Evolutionary conservation across 2,329 filamentous ascomycete species (phyloP), one percentile per base, ranked within the genome.

Genomic region (Alternaria gaisen): DNA sequence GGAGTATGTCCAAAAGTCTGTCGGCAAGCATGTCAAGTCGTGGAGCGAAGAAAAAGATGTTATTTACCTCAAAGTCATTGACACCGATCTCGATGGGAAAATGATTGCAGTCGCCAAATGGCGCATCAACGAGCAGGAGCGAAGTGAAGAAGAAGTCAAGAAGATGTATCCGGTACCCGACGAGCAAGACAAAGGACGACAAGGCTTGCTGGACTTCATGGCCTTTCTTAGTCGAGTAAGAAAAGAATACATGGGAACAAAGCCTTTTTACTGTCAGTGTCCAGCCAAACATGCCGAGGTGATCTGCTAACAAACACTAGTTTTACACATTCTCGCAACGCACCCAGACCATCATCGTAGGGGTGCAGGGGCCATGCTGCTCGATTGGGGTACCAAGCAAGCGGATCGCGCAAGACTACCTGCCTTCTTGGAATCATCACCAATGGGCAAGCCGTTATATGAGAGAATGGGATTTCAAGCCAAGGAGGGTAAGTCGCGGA

Each of bases 351-450:
- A 82, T 56, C 79, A 81, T 36, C 69, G 81, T 6, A 74, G 74
- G 51, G 82, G 82, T 1, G 79, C 81, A 26, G 82, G 81, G 0
- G 67, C 69, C 1, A 65, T 79, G 70, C 67, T 80, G 9, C 50
- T 84, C 53, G 61, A 77, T 24, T 80, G 77, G 77, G 82, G 81
- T 1, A 62, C 77, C 5, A 66, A 74, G 26, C 65, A 77, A 61
- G 81, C 81, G 22, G 81, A 84, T 62, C 65, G 71, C 43, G 65
- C 76, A 16, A 72, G 77, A 1, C 50, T 84, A 20, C 77, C 76
- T n/a, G 67, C 69, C 3, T 83, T 79, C 63, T 63, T 84, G 9
- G 82, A 84, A 58, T 72, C 79, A 3, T 78, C 77, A 10, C 70
- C 74, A 10, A 72, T 74, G 53, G 82, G 81, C 0, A 75, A 69